Percentiles rank a stretch among this genome's conserved stretches.
phyloP scores from a whole-genome alignment of 2,329 filamentous ascomycete genomes.

The Ramularia collo-cygni region DNA sequence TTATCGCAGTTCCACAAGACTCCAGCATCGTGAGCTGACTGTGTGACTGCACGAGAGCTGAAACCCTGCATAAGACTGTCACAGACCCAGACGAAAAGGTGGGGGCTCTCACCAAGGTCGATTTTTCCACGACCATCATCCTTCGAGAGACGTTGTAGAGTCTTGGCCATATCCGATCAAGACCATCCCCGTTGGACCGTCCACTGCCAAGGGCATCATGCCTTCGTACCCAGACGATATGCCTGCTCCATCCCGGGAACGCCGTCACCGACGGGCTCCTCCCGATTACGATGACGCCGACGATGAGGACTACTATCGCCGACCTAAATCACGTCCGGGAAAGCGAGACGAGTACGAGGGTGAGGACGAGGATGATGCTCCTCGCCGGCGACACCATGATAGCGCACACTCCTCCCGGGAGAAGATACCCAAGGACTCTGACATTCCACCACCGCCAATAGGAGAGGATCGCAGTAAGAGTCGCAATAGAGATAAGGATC shows the following conservation, averaged over 20 bases:
- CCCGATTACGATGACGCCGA: constrained; percentile 14
- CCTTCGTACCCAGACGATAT: constrained; percentile 17
- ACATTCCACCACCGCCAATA: constrained; percentile 19
- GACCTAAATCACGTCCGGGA: constrained; percentile 10
- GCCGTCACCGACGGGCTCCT: constrained; percentile 13
- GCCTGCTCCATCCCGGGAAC: constrained; percentile 9
- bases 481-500: not conserved
- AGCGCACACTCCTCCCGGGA: constrained; percentile 9
- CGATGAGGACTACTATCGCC: constrained; percentile 14
- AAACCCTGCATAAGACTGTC: too few relatives aligned
- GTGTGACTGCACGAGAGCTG: too few relatives aligned
- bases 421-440: constrained; percentile 9
- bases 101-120: not conserved
- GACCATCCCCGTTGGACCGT: too few relatives aligned
- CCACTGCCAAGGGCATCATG: constrained; percentile 7
- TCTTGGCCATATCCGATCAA: too few relatives aligned
- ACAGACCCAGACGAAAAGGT: too few relatives aligned
- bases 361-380: constrained; percentile 24
- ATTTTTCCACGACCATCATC: too few relatives aligned
- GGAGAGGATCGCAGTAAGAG: constrained; percentile 12
- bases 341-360: constrained; percentile 22
- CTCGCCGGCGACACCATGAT: constrained; percentile 11
- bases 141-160: too few relatives aligned
- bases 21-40: too few relatives aligned
- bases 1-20: too few relatives aligned